phyloP scores from a whole-genome alignment of 2,329 filamentous ascomycete genomes.

The Monosporascus cannonballus region DNA sequence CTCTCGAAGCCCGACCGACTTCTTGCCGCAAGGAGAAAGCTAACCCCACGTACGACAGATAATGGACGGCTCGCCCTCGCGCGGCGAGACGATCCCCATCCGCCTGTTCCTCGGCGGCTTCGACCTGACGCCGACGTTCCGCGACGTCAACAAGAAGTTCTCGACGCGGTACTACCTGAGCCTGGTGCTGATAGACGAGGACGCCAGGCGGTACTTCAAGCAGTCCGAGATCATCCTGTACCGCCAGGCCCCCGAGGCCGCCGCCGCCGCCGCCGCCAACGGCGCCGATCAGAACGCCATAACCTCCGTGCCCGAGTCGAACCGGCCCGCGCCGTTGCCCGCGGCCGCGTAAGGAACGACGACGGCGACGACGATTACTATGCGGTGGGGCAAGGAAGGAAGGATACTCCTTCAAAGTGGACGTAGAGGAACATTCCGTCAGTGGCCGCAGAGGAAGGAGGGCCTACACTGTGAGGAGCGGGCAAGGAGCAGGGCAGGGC shows the following conservation, averaged over 20 bases:
- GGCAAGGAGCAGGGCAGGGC: no score
- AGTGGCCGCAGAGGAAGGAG: no score
- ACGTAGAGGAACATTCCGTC: no score
- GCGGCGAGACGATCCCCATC: constrained; percentile 93
- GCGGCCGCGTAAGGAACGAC: neutral
- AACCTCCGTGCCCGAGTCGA: constrained; percentile 32
- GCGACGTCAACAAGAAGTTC: constrained; percentile 99
- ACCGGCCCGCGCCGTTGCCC: constrained; percentile 11
- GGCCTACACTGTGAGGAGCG: no score
- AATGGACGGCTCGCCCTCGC: constrained; percentile 97
- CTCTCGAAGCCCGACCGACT: neutral
- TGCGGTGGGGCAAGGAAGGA: no score
- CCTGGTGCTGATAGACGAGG: constrained; percentile 92
- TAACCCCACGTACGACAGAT: constrained; percentile 50
- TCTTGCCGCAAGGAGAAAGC: constrained; percentile 1
- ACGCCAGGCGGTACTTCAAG: constrained; percentile 96
- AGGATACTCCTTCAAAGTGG: no score
- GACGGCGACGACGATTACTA: no score
- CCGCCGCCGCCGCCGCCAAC: constrained; percentile 38
- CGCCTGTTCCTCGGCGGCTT: constrained; percentile 95
- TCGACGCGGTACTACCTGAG: constrained; percentile 97
- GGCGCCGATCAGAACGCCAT: constrained; percentile 41
- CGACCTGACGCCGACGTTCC: constrained; percentile 95
- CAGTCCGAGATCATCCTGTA: constrained; percentile 98
- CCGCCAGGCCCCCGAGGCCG: constrained; percentile 65